Conservation (phyloP, 179 eudicot genomes). For the Camellia oleifera region DNA sequence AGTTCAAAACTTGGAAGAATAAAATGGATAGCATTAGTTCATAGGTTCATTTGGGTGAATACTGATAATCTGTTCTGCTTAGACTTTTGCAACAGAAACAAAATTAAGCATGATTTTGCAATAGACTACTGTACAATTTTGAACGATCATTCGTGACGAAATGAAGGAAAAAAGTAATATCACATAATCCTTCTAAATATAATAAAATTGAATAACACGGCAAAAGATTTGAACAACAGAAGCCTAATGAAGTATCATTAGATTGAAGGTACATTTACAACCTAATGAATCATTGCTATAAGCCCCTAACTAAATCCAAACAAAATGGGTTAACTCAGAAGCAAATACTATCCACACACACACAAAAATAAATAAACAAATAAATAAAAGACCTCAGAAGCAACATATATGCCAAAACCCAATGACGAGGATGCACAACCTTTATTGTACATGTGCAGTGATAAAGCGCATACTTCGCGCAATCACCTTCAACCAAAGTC, state of each 20-base stretch:
- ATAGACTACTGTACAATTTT: not conserved
- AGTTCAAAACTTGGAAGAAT: not conserved
- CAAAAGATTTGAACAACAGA: no score
- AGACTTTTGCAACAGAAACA: not conserved
- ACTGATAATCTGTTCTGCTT: not conserved
- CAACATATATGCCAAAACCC: not conserved
- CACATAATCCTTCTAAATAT: not conserved
- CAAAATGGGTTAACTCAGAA: no score
- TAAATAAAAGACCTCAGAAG: not conserved
- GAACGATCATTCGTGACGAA: not conserved
- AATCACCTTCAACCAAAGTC: not conserved
- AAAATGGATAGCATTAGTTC: not conserved
- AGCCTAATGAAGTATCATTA: no score
- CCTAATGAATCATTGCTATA: not conserved
- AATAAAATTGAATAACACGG: no score
- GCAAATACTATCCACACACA: no score
- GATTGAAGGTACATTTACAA: no score
- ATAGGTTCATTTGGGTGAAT: not conserved
- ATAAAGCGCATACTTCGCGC: not conserved
- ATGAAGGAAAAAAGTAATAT: not conserved
- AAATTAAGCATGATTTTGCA: not conserved
- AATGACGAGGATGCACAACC: not conserved
- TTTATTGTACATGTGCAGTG: not conserved
- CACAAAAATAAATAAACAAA: no score
- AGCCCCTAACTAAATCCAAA: not conserved